Evolutionary conservation across 129 eudicot species (phyloP), one percentile per base, ranked within the genome.

Genomic region (Calendula officinalis): DNA sequence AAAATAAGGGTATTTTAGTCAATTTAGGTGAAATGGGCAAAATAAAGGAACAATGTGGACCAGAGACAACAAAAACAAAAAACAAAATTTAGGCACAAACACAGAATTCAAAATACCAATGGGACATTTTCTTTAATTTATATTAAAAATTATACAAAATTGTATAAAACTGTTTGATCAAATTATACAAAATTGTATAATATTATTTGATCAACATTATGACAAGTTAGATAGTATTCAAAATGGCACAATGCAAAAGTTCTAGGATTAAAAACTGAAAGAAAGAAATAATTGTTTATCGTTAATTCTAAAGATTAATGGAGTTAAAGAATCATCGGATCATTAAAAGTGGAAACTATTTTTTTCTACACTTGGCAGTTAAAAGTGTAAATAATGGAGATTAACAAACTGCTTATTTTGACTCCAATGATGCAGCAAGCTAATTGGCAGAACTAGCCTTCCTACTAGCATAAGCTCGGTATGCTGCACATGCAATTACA

Each of bases 401-500:
- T 35, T 34, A 57, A 63, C 60, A 7, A 41, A 60, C 74, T 38
- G 17, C 57, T 67, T 68, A 43, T 41, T 41, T 41, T 12, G 61
- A 52, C 53, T 59, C 46, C 48, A 48, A 8, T 11, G 56, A 35
- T 27, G 71, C 57, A 34, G 46, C 36, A 8, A 72, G 56, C 56
- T 82, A 84, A 66, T 62, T 70, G 65, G 82, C 50, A 56, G 84
- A 70, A 59, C 58, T 60, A 60, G 61, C 80, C 76, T 82, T 85
- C 75, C 84, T 76, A 66, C 72, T 46, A 74, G 89, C 81, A 75
- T 86, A 90, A 30, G 84, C 77, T 57, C 88, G 82, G 64, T 83
- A 90, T 39, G 89, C 91, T 27, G 86, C 83, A 71, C 86, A 36
- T 46, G 84, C 91, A 83, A 90, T 77, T 40, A 85, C 80, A 7